Base-by-base conservation (phyloP, 2,329 filamentous ascomycete genomes). In the Helminthosporium solani region DNA sequence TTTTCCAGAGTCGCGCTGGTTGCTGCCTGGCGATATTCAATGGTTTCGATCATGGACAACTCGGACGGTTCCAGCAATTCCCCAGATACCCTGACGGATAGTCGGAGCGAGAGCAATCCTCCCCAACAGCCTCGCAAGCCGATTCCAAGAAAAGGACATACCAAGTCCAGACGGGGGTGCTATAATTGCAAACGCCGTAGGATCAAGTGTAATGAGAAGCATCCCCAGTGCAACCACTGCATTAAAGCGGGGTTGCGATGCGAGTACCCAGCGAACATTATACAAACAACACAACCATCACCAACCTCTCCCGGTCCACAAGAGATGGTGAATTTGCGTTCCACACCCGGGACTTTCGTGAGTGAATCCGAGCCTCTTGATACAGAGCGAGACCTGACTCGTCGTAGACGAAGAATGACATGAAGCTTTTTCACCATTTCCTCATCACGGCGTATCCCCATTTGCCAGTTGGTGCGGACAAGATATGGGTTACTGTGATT, bases 371-470 rank as follows among this genome's bases (percentile, higher is more conserved):
- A 38, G 46, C 42, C 38, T n/a, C 14, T 30, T 36, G 42, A 18
- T 33, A 36, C 21, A 9, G 35, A 25, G 33, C 33, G 42, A 40
- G 25, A 40, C 20, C 57, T 63, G 44, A 65, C 49, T 9, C 20
- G 33, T 19, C 7, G 35, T 37, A 68, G 63, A 61, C 61, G 1
- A 65, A 66, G 61, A 78, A 81, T 40, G 84, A 86, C 56, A 85
- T 87, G 83, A 78, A 82, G 30, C 78, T 86, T 62, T 86, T 86
- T 56, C 83, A 86, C 61, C 82, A 86, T 63, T 86, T 86, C 54
- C 68, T 86, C 14, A 69, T 79, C 21, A 73, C 76, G 28, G 84
- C 81, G 53, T 82, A 82, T 57, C 85, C 84, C 2, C 79, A 83
- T 63, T 75, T 86, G 19, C 84, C 85, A 0, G 68, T 86, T 15